Evolutionary conservation across 73 alveolate genomes (phyloP).

Genomic region (Paramecium pentaurelia): DNA sequence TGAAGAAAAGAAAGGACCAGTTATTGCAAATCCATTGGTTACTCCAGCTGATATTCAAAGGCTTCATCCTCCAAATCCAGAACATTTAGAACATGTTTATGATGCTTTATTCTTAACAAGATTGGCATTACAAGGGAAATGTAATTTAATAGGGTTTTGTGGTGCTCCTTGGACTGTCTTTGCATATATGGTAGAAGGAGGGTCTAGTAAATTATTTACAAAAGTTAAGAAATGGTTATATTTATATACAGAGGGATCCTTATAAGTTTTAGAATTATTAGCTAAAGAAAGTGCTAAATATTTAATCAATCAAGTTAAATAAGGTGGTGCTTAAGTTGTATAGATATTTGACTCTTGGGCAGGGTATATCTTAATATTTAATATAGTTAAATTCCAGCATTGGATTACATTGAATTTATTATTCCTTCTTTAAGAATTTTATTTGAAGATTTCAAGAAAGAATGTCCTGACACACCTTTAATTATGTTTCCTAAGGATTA

Average conservation of each 20-base stretch:
- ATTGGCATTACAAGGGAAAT: constrained; percentile 66
- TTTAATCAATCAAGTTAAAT: constrained; percentile 61
- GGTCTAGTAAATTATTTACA: constrained; percentile 56
- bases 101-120: constrained; percentile 71
- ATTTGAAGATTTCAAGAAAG: constrained; percentile 60
- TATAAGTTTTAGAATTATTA: constrained; percentile 48
- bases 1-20: constrained; percentile 73
- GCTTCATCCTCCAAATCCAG: constrained; percentile 59
- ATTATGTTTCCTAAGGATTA: constrained; percentile 67
- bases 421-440: constrained; percentile 48
- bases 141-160: constrained; percentile 64
- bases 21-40: constrained; percentile 62
- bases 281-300: constrained; percentile 61
- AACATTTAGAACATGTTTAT: constrained; percentile 65
- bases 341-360: constrained; percentile 77
- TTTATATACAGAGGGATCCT: constrained; percentile 59
- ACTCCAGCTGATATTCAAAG: constrained; percentile 64
- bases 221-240: constrained; percentile 73
- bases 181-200: constrained; percentile 79
- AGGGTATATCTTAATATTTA: constrained; percentile 58
- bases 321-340: constrained; percentile 74
- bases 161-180: constrained; percentile 83
- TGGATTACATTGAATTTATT: constrained; percentile 36
- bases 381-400: constrained; percentile 56
- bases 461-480: constrained; percentile 68